Conservation (phyloP, 208 protist genomes). For the Trypanosoma vivax region DNA sequence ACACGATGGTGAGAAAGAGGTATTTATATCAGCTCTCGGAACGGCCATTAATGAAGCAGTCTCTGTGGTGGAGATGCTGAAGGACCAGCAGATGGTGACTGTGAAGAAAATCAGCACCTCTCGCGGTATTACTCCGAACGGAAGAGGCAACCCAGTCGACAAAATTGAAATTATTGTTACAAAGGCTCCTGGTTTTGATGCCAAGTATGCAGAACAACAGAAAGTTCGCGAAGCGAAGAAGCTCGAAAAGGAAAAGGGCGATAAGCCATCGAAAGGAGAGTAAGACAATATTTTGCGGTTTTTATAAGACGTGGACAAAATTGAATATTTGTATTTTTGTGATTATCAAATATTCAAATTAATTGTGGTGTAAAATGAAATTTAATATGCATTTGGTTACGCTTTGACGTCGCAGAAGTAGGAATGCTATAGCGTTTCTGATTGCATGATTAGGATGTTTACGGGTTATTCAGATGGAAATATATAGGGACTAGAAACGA, state of each 20-base stretch:
- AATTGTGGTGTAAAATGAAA: too few relatives aligned
- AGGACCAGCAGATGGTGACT: constrained; percentile 44
- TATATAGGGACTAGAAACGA: too few relatives aligned
- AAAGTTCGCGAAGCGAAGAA: constrained; percentile 30
- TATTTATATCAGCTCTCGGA: constrained; percentile 38
- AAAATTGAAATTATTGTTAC: constrained; percentile 39
- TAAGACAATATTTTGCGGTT: background rate
- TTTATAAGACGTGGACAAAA: too few relatives aligned
- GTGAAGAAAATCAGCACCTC: constrained; percentile 42
- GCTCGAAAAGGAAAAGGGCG: constrained; percentile 27
- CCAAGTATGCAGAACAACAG: constrained; percentile 39
- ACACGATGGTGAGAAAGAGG: constrained; percentile 27
- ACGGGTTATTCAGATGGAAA: too few relatives aligned
- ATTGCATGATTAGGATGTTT: too few relatives aligned
- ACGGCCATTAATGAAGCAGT: constrained; percentile 40
- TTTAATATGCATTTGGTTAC: too few relatives aligned
- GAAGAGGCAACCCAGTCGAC: constrained; percentile 23
- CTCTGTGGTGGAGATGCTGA: constrained; percentile 43
- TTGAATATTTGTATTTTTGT: too few relatives aligned
- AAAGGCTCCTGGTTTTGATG: constrained; percentile 35
- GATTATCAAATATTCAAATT: too few relatives aligned
- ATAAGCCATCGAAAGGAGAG: constrained; percentile 14
- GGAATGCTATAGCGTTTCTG: too few relatives aligned
- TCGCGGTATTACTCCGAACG: constrained; percentile 21
- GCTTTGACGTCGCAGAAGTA: too few relatives aligned